Percentiles rank a stretch among this genome's conserved stretches.
Conservation (phyloP, 306 rosid genomes). For the Astragalus glycyphyllos region DNA sequence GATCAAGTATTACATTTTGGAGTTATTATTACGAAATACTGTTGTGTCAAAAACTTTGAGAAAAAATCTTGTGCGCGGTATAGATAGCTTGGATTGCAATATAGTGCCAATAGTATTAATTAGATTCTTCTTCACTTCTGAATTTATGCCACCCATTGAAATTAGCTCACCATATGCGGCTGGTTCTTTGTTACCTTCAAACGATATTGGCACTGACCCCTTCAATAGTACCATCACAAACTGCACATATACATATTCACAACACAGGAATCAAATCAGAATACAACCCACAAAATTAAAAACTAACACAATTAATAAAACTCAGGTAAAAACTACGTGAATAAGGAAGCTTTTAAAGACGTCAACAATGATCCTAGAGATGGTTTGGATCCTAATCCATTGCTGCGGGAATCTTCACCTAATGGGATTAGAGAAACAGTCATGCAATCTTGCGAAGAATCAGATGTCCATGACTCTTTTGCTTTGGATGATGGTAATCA, state of each 20-base stretch:
- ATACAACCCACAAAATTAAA: background rate
- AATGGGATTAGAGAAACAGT: too few species aligned
- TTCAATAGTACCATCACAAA: conserved; percentile 89
- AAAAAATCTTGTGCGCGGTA: conserved; percentile 75
- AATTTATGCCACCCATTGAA: conserved; percentile 87
- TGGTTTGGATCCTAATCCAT: too few species aligned
- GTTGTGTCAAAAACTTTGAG: conserved; percentile 90
- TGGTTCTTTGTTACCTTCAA: conserved; percentile 67
- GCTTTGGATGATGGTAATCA: too few species aligned
- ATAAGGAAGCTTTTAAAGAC: too few species aligned
- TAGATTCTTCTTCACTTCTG: conserved; percentile 73
- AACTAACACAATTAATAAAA: too few species aligned
- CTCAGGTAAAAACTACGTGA: too few species aligned
- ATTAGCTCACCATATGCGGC: conserved; percentile 83
- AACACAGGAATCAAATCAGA: background rate
- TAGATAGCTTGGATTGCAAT: conserved; percentile 56
- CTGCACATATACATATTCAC: conserved; percentile 51
- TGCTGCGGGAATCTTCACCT: too few species aligned
- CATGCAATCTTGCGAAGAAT: too few species aligned
- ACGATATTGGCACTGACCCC: conserved; percentile 79
- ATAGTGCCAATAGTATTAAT: conserved; percentile 69
- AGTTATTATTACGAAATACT: conserved; percentile 36
- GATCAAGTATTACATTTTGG: conserved; percentile 55
- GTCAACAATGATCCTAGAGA: too few species aligned
- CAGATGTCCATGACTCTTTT: too few species aligned